These are phyloP conservation scores for Erodium maritimum DNA, from an alignment of 345 rosid genomes.

Conservation along the genomic window DNA sequence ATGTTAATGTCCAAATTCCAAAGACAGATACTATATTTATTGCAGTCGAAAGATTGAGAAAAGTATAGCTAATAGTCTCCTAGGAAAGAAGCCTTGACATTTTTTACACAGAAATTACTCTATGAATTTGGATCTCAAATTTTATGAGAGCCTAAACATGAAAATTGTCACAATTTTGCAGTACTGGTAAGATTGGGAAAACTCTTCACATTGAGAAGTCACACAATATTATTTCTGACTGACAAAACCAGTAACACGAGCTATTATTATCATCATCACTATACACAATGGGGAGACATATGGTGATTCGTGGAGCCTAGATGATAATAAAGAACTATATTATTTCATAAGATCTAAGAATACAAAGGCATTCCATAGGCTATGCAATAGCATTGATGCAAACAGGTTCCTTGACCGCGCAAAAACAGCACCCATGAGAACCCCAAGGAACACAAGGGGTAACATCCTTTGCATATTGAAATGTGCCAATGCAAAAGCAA, in stretches of 20 bases:
- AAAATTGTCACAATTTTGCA: neutral
- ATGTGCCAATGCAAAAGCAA: conserved; percentile 41
- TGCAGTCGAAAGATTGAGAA: neutral
- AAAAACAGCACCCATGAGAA: conserved; percentile 38
- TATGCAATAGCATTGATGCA: conserved; percentile 36
- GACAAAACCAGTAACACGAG: neutral
- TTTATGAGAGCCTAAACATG: neutral
- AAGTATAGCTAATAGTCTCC: neutral
- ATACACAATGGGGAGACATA: neutral
- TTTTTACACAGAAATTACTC: neutral
- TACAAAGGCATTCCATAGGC: conserved; percentile 46
- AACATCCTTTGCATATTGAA: conserved; percentile 46
- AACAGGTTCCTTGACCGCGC: conserved; percentile 32
- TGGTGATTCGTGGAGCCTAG: neutral
- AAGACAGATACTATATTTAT: neutral
- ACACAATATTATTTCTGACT: neutral
- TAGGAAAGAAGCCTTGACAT: neutral
- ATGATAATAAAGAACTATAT: conserved; percentile 11
- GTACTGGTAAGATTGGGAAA: neutral
- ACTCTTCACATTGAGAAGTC: neutral
- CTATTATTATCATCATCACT: neutral
- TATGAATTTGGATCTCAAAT: neutral
- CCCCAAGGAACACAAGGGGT: conserved; percentile 34
- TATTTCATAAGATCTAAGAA: conserved; percentile 43
- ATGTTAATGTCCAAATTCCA: neutral